These are phyloP conservation scores for Tylopilus sp. DNA, from an alignment of 768 basidiomycete species.

Conservation along the genomic window DNA sequence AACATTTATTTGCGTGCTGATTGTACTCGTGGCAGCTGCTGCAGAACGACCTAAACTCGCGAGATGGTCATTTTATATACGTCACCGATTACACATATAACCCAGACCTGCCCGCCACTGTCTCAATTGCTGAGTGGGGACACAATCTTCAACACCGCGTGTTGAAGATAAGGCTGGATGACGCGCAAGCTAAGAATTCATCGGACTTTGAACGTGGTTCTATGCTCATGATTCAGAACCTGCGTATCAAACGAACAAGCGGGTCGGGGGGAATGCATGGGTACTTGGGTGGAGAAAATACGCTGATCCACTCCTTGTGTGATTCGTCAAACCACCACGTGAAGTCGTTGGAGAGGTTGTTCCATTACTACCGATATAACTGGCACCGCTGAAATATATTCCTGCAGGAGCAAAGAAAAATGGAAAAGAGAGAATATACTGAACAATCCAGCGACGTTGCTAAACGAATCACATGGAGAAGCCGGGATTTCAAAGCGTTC, in stretches of 20 bases:
- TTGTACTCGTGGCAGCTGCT: constrained; percentile 40
- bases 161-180: constrained; percentile 49
- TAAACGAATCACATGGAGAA: constrained; percentile 1
- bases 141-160: constrained; percentile 47
- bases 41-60: constrained; percentile 33
- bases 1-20: background rate
- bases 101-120: constrained; percentile 35
- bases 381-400: background rate
- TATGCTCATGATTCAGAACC: constrained; percentile 47
- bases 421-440: constrained; percentile 26
- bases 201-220: constrained; percentile 38
- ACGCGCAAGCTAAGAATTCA: constrained; percentile 42
- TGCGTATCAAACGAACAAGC: constrained; percentile 40
- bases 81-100: constrained; percentile 67
- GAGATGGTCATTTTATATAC: constrained; percentile 41
- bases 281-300: constrained; percentile 28
- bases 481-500: background rate
- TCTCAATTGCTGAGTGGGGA: constrained; percentile 36
- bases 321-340: constrained; percentile 17
- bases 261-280: constrained; percentile 18
- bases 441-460: background rate
- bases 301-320: constrained; percentile 16
- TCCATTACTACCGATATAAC: background rate
- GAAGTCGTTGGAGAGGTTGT: constrained; percentile 22
- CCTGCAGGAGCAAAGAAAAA: constrained; percentile 34